A percentile compares a stretch with the other conserved stretches of the same genome.
These are phyloP conservation scores for Cinnamomum chago DNA, from an alignment of 164 flowering plant species.

Conservation along the genomic window DNA sequence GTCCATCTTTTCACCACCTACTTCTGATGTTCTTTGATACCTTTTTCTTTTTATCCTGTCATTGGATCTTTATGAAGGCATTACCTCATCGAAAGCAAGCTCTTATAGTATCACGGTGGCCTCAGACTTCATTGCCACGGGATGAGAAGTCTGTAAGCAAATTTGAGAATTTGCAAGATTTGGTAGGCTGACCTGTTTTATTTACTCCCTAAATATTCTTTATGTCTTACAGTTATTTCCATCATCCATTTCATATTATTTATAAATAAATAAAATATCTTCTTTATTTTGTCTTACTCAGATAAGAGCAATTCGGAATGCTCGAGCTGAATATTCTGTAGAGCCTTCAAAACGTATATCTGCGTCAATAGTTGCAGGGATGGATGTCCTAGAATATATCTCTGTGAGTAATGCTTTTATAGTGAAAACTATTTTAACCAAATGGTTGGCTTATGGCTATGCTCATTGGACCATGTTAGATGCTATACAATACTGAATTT, in stretches of 20 bases:
- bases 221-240: neutral
- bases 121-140: slow-evolving; percentile 65
- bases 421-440: neutral
- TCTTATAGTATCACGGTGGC: slow-evolving; percentile 83
- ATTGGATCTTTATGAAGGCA: slow-evolving; percentile 39
- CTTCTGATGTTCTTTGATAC: slow-evolving; percentile 1
- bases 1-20: too few species aligned
- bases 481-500: neutral
- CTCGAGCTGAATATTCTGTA: slow-evolving; percentile 92
- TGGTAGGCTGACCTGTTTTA: slow-evolving; percentile 44
- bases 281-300: slow-evolving; percentile 12
- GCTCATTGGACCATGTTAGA: neutral
- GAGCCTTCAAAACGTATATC: slow-evolving; percentile 90
- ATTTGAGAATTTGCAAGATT: slow-evolving; percentile 82
- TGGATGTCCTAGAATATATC: slow-evolving; percentile 63
- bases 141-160: slow-evolving; percentile 43
- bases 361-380: slow-evolving; percentile 73
- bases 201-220: neutral
- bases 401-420: neutral
- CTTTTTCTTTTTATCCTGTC: neutral
- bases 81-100: slow-evolving; percentile 71
- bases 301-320: slow-evolving; percentile 90
- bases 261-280: neutral
- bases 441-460: neutral
- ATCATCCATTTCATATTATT: neutral